These are phyloP conservation scores for Gigaspora rosea DNA, from an alignment of 192 early-diverging fungal species.

Conservation along the genomic window DNA sequence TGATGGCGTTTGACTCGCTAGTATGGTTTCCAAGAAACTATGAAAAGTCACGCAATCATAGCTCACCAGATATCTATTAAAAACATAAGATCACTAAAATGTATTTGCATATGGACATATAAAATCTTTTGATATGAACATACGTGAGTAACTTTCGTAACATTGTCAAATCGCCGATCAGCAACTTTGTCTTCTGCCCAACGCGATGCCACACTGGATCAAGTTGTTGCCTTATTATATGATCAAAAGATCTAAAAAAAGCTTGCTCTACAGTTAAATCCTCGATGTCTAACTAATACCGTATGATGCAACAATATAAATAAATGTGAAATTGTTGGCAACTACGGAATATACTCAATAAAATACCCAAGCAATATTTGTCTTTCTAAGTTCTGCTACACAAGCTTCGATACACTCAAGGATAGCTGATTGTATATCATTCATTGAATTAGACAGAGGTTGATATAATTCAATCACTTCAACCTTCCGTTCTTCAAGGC, in stretches of 20 bases:
- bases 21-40: slow-evolving; percentile 81
- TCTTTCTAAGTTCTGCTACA: neutral
- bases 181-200: slow-evolving; percentile 66
- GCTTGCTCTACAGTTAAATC: slow-evolving; percentile 81
- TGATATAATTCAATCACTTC: no score
- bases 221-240: slow-evolving; percentile 71
- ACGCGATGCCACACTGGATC: slow-evolving; percentile 89
- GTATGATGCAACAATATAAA: no score
- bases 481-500: no score
- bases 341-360: slow-evolving; percentile 38
- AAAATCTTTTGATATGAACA: no score
- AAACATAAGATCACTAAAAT: no score
- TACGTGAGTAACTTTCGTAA: slow-evolving; percentile 51
- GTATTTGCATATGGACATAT: no score
- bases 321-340: slow-evolving; percentile 67
- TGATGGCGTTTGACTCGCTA: slow-evolving; percentile 56
- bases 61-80: slow-evolving; percentile 72
- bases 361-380: neutral
- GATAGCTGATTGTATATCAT: no score
- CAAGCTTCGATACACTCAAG: neutral
- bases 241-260: slow-evolving; percentile 84
- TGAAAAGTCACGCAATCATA: slow-evolving; percentile 92
- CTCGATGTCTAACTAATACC: no score
- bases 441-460: no score
- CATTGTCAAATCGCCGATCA: slow-evolving; percentile 73